These are phyloP conservation scores for Grosmannia serpens DNA, from an alignment of 2,329 filamentous ascomycete species.

Conservation along the genomic window DNA sequence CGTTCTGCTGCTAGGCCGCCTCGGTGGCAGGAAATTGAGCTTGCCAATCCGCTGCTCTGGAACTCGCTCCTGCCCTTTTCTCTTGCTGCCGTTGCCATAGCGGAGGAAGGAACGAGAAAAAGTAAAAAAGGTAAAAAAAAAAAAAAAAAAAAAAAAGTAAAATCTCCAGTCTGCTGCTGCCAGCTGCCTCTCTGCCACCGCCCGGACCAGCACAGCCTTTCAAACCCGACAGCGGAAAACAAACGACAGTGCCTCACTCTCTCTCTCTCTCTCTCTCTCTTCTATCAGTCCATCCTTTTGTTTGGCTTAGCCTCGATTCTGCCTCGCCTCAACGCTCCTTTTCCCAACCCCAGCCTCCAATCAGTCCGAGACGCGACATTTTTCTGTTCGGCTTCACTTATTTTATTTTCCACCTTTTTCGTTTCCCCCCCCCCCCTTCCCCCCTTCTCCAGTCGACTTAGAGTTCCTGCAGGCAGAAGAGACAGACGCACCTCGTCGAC, in stretches of 20 bases:
- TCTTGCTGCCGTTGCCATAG: background rate
- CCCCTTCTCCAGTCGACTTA: background rate
- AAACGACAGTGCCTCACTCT: too few relatives aligned
- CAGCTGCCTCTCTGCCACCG: background rate
- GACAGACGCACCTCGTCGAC: background rate
- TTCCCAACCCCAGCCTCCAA: background rate
- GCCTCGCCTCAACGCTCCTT: background rate
- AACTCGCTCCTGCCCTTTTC: background rate
- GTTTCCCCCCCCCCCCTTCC: background rate
- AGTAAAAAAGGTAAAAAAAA: background rate
- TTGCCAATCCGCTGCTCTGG: slow-evolving; percentile 3
- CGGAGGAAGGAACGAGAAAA: background rate
- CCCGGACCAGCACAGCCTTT: background rate
- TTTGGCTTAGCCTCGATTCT: background rate
- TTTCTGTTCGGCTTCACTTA: too few relatives aligned
- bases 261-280: background rate
- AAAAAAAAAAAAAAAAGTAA: background rate
- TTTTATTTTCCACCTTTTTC: too few relatives aligned
- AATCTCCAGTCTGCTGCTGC: background rate
- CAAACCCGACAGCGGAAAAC: too few relatives aligned
- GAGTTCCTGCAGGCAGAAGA: background rate
- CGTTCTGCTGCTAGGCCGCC: background rate
- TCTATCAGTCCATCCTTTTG: background rate
- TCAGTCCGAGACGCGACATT: background rate
- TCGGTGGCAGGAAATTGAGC: background rate